Conservation (phyloP, 2,329 filamentous ascomycete species). For the Xylariaceae sp. region DNA sequence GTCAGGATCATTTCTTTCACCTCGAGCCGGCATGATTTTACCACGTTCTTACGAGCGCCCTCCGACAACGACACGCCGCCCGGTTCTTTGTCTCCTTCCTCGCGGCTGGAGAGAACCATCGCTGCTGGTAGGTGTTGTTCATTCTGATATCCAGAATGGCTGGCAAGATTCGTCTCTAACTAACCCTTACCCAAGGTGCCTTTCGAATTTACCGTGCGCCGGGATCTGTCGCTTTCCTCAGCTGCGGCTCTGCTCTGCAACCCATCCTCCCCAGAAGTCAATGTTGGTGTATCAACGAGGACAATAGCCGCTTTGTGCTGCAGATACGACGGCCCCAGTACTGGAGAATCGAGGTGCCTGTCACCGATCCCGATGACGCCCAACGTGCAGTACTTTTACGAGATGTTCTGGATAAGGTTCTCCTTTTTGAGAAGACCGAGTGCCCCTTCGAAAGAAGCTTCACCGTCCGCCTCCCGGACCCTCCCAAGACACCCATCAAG, state of each 20-base stretch:
- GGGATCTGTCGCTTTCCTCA: conserved; percentile 81
- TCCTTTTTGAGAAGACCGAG: conserved; percentile 82
- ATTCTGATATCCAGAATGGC: background rate
- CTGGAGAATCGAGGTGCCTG: conserved; percentile 84
- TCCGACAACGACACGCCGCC: conserved; percentile 33
- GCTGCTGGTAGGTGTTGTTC: conserved; percentile 60
- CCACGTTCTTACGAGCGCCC: conserved; percentile 28
- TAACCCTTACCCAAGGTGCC: conserved; percentile 47
- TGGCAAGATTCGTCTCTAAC: conserved; percentile 3
- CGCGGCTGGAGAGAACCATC: conserved; percentile 52
- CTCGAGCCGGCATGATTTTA: conserved; percentile 24
- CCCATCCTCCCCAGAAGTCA: conserved; percentile 86
- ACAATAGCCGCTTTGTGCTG: conserved; percentile 76
- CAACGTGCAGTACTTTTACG: conserved; percentile 64
- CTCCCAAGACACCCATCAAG: conserved; percentile 59
- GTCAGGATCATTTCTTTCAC: conserved; percentile 63
- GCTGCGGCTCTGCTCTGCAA: conserved; percentile 76
- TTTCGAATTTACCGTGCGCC: conserved; percentile 83
- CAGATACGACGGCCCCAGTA: conserved; percentile 79
- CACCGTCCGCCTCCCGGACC: conserved; percentile 67
- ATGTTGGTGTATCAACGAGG: conserved; percentile 87
- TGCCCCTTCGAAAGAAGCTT: conserved; percentile 82
- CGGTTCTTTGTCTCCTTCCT: conserved; percentile 30
- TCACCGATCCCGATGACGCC: conserved; percentile 59
- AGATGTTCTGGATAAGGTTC: conserved; percentile 63